Evolutionary conservation across 441 rosid species (phyloP).

Genomic region (Erysimum pusillum): DNA sequence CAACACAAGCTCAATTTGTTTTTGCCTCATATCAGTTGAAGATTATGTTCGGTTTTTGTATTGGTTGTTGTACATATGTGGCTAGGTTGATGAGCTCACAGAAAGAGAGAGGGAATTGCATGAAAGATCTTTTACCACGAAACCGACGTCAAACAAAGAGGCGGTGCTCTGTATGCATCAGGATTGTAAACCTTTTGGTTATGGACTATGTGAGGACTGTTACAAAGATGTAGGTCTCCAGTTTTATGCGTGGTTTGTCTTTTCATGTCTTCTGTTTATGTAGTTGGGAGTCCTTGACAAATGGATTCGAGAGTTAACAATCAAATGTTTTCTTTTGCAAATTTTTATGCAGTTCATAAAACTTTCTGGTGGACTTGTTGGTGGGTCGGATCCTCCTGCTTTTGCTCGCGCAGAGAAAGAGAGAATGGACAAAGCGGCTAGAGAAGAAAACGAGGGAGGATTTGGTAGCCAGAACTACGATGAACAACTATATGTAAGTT

Average conservation of each 20-base stretch:
- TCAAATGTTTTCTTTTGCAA: conserved; percentile 6
- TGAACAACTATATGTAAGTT: conserved; percentile 38
- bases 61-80: conserved; percentile 3
- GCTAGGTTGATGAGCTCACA: conserved; percentile 79
- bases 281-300: not conserved
- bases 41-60: not conserved
- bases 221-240: conserved; percentile 61
- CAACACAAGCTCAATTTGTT: not conserved
- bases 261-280: conserved; percentile 15
- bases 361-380: conserved; percentile 83
- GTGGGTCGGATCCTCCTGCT: conserved; percentile 95
- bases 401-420: conserved; percentile 86
- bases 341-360: conserved; percentile 60
- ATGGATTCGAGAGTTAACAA: conserved; percentile 30
- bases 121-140: conserved; percentile 45
- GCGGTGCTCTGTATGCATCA: conserved; percentile 78
- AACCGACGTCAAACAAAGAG: conserved; percentile 45
- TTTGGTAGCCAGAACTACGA: conserved; percentile 37
- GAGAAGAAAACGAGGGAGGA: conserved; percentile 52
- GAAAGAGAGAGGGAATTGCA: conserved; percentile 61
- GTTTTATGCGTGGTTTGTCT: conserved; percentile 14
- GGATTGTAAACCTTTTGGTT: conserved; percentile 60
- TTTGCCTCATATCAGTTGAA: conserved; percentile 17
- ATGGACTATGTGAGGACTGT: conserved; percentile 81
- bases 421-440: conserved; percentile 60